These are phyloP conservation scores for Sporothrix variecibatus DNA, from an alignment of 2,329 filamentous ascomycete genomes.

Conservation along the genomic window DNA sequence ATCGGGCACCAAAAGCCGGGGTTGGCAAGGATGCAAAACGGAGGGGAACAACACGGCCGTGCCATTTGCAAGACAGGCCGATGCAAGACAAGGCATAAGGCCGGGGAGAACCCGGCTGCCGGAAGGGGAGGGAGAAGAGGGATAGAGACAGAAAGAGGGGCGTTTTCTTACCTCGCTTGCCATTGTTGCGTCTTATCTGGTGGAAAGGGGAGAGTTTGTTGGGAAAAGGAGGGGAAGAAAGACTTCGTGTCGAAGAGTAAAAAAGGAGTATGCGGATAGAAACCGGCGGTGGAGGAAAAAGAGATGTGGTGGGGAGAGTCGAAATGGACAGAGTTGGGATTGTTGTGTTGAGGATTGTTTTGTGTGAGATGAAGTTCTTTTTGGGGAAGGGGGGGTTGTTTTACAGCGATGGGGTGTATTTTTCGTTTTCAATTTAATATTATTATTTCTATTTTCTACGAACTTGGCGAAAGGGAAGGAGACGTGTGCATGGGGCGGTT, in stretches of 20 bases:
- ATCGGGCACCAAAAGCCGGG: neutral
- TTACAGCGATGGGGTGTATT: constrained; percentile 18
- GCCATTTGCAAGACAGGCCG: neutral
- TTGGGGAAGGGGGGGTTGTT: constrained; percentile 12
- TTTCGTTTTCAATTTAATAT: constrained; percentile 7
- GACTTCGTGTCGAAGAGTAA: neutral
- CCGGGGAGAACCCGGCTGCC: neutral
- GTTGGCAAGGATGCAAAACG: neutral
- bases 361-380: constrained; percentile 20
- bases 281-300: neutral
- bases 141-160: neutral
- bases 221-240: neutral
- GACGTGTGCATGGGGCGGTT: constrained; percentile 20
- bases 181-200: constrained; percentile 28
- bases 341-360: constrained; percentile 12
- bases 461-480: constrained; percentile 15
- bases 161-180: constrained; percentile 29
- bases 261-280: constrained; percentile 6
- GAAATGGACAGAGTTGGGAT: constrained; percentile 11
- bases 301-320: neutral
- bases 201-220: neutral
- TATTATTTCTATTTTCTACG: constrained; percentile 16
- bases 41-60: neutral
- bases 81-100: neutral
- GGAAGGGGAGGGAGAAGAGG: neutral